Base-by-base conservation (phyloP, 2,329 filamentous ascomycete species). In the Ascosphaera acerosa region DNA sequence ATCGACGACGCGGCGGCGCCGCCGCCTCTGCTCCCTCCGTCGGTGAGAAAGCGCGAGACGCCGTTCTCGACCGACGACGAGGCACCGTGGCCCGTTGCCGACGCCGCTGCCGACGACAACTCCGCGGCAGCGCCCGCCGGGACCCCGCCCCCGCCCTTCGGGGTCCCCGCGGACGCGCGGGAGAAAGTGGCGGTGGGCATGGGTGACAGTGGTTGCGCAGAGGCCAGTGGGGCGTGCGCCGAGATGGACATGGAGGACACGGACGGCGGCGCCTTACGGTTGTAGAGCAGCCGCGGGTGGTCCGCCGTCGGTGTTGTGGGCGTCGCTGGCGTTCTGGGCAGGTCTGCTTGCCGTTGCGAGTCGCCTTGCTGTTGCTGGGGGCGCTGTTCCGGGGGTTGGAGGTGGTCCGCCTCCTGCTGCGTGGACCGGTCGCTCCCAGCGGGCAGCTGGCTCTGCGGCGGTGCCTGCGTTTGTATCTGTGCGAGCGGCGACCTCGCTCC, bases 11-110 rank as follows among this genome's bases (percentile, higher is more conserved):
- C 56, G 29, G 52, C 54, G 3, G 50, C 49, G 23, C 47, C 45
- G 28, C 47, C 49, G n/a, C 46, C 44, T 10, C 43, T 41, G 18
- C 41, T 41, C 33, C 45, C 42, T 34, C 45, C 46, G 34, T 48
- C 47, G 20, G 47, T 41, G 19, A 59, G 51, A 34, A 59, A 59
- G 29, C 50, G 47, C 2, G 55, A 58, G 9, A 59, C 53, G 3
- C 54, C 55, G 4, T 52, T 53, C 41, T 58, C 55, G 19, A 53
- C 52, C n/a, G 55, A 58, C 2, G 54, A 57, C n/a, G 55, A 56
- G 12, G 49, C 51, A 10, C 45, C 48, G n/a, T 51, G 43, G 6
- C 35, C 46, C 4, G 41, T 38, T n/a, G 47, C 41, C 12, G 42
- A 44, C 34, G 38, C 43, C 6, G 42, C 38, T 26, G 45, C 32